Percentiles rank a stretch among this genome's conserved stretches.
These are phyloP conservation scores for Flueggea neowawraea DNA, from an alignment of 441 rosid species.

Conservation along the genomic window DNA sequence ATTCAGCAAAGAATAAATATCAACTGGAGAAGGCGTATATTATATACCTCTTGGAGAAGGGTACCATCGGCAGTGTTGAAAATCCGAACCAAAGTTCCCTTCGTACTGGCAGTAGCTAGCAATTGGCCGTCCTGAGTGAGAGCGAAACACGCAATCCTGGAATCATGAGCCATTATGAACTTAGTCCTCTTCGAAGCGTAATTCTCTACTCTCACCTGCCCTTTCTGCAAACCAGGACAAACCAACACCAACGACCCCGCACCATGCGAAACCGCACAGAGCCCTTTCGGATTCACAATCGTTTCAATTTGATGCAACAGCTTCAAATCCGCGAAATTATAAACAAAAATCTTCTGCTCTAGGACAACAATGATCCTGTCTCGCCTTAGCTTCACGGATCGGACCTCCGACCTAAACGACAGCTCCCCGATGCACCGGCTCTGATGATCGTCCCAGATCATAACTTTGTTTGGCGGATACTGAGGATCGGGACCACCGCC, in stretches of 20 bases:
- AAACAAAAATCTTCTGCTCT: slow-evolving; percentile 86
- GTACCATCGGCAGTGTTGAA: slow-evolving; percentile 77
- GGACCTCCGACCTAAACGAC: slow-evolving; percentile 80
- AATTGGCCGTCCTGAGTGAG: slow-evolving; percentile 79
- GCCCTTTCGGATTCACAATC: slow-evolving; percentile 77
- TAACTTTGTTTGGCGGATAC: slow-evolving; percentile 73
- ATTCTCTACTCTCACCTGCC: slow-evolving; percentile 90
- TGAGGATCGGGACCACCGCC: slow-evolving; percentile 87
- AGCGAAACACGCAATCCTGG: slow-evolving; percentile 83
- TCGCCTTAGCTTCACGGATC: slow-evolving; percentile 76
- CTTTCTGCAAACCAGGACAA: slow-evolving; percentile 92
- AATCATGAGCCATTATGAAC: slow-evolving; percentile 92
- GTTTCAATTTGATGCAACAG: slow-evolving; percentile 89
- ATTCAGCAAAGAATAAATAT: background rate
- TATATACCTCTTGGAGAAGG: slow-evolving; percentile 74
- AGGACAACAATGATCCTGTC: slow-evolving; percentile 77
- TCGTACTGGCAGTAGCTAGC: slow-evolving; percentile 84
- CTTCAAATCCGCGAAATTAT: slow-evolving; percentile 80
- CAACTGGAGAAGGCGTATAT: background rate
- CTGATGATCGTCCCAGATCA: slow-evolving; percentile 98
- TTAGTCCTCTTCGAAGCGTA: slow-evolving; percentile 85
- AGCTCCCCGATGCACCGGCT: slow-evolving; percentile 89
- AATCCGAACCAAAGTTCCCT: slow-evolving; percentile 82
- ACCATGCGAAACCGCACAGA: slow-evolving; percentile 91
- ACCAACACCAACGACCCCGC: slow-evolving; percentile 74